Base-by-base conservation (phyloP, 2,329 filamentous ascomycete species). In the Onygenales sp. region DNA sequence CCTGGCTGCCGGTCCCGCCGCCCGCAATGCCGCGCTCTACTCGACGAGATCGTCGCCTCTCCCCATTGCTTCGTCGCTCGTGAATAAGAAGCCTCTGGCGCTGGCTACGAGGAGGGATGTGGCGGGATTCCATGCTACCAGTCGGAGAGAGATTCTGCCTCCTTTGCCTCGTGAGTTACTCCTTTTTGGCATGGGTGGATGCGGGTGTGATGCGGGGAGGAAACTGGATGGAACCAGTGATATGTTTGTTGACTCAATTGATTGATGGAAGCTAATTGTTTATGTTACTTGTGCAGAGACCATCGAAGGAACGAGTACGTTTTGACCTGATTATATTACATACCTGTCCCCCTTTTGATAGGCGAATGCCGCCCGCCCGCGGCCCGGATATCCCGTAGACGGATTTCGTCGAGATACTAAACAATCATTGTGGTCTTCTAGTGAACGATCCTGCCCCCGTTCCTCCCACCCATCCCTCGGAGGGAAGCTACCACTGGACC, bases 401-500 rank as follows among this genome's bases (percentile, higher is more conserved):
- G 2, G 5, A 36, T 2, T 27, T 31, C 3, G 2, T 6, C 34
- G n/a, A 8, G 5, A 39, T 40, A 31, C 46, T 49, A 21, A 49
- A 39, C 31, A 27, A 10, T 2, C 7, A 31, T 49, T 14, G 11
- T 27, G 17, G 10, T 39, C 17, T 17, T 39, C n/a, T 49, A 86
- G 89, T 91, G 68, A 98, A 98, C 75, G 91, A 97, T 66, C 82
- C 93, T 53, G 87, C 82, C 34, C 82, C 82, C 40, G 73, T 95
- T 27, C 91, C 90, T 45, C 68, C 81, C 21, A 74, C 88, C 51
- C 82, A 80, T 62, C 84, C 92, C 42, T 77, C 83, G 53, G 88
- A 98, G 75, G 93, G 93, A 63, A 94, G 87, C 72, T 98, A 97
- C 78, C 93, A 98, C 81, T 98, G 93, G 93, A 88, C 87, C 56